Evolutionary conservation across 1,284 basidiomycete genomes (phyloP), one percentile per base, ranked within the genome.

Genomic region (Irpex sp.): DNA sequence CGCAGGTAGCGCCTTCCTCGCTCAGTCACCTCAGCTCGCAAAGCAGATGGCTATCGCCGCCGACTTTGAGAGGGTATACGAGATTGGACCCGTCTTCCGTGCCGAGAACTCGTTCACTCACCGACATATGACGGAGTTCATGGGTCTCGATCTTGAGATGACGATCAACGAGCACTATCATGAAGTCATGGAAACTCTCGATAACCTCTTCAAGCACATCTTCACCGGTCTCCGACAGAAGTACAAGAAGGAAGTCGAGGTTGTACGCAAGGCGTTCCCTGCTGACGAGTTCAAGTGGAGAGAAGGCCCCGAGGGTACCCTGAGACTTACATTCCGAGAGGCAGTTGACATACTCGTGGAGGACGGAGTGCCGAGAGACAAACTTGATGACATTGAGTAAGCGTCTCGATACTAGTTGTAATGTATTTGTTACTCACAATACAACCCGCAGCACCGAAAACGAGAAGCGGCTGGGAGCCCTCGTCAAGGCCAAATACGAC

Each of bases 31-130:
- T 51, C 97, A 99, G 75, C 82, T 99, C 14, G 93, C 94, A 56
- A 99, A 99, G 77, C 97, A 99, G 77, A 99, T 99, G 97, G 94
- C 93, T 63, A 99, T 99, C 68, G 94, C 96, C 39, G 94, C 94
- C 64, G 97, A 99, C 79, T 96, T 99, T 74, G 96, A 97, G 73
- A 85, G 93, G 51, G 97, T 99, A 4, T 99, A 96, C 76, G 97
- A 99, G 77, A 95, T 99, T 65, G 96, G 90, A 0, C 87, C 88
- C 61, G 95, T 98, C 57, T 99, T 99, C 82, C 93, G 96, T 66
- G 96, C 96, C n/a, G 96, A 99, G 75, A 88, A 98, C 75, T 92
- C 95, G 49, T 96, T 97, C 76, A 98, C 96, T 4, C 93, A 98
- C 74, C 90, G 97, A 59, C 97, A 99, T 80, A 84, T 99, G 80